Evolutionary conservation across 2,329 filamentous ascomycete genomes (phyloP), one percentile per base, ranked within the genome.

Genomic region (Aspergillus melleus): DNA sequence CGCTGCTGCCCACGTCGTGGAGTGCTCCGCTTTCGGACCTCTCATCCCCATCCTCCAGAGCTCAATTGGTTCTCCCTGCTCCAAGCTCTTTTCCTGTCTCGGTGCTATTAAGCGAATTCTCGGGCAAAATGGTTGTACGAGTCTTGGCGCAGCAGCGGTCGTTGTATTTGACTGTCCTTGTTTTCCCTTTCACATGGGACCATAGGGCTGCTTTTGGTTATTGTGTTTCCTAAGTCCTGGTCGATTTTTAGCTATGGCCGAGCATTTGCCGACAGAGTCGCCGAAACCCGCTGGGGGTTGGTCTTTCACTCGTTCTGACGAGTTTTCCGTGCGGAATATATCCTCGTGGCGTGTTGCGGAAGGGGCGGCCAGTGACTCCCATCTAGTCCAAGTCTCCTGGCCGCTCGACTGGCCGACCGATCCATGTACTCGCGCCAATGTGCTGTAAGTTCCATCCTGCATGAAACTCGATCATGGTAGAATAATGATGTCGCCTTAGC

Each of bases 361-460:
- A 58, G 42, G 14, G 22, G 22, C 16, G 42, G 54, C 8, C 12
- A 26, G 60, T 39, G 65, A 66, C 42, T 63, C 57, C 26, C 59
- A 70, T 58, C 58, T 66, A 26, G 65, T 71, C 9, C 66, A 71
- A 29, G 55, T 68, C 11, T 68, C 67, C 3, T 71, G 69, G 69
- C 69, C 69, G 4, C 61, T 70, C 12, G 55, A 44, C 30, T 71
- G 68, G 69, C 55, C 51, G 2, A 59, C 32, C 10, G 39, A 61
- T 2, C 29, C 52, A 1, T 50, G 60, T 36, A 54, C 44, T 12
- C 46, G 26, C 5, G 63, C 59, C 2, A 64, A 66, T 44, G 55
- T 61, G 12, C 46, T 71, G 69, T 71, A 64, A 54, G 65, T 56
- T 10, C 11, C 1, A 26, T 24, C 10, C n/a, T 0, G 22, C 16